These are phyloP conservation scores for Cryphonectria parasitica DNA, from an alignment of 2,329 filamentous ascomycete genomes.

Conservation along the genomic window DNA sequence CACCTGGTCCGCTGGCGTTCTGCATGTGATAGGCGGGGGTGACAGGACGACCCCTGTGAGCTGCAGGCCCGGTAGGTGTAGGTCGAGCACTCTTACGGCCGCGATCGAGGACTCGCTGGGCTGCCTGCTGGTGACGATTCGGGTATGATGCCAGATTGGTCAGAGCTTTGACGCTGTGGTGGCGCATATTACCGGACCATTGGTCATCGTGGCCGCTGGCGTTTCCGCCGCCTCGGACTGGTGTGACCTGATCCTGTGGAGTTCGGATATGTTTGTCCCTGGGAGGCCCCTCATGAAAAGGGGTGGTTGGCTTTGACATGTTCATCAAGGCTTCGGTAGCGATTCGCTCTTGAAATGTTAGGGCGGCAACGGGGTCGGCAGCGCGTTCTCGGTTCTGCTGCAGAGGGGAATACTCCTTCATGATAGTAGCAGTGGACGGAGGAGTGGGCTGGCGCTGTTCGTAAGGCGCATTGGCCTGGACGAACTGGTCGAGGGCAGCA, in stretches of 20 bases:
- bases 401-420: conserved; percentile 53
- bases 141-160: conserved; percentile 59
- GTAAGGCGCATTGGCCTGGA: conserved; percentile 41
- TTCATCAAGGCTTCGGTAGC: conserved; percentile 14
- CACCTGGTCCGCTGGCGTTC: conserved; percentile 9
- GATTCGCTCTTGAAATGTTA: not conserved
- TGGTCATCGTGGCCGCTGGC: conserved; percentile 36
- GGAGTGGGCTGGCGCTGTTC: conserved; percentile 36
- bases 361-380: conserved; percentile 44
- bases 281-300: not conserved
- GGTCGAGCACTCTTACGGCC: conserved; percentile 29
- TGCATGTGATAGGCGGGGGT: conserved; percentile 29
- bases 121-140: conserved; percentile 57
- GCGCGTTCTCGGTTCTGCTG: conserved; percentile 60
- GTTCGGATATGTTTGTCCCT: conserved; percentile 31
- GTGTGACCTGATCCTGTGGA: conserved; percentile 25
- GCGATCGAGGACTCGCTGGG: conserved; percentile 49
- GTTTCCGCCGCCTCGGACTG: not conserved
- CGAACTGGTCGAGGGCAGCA: conserved; percentile 42
- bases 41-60: conserved; percentile 28
- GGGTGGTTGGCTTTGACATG: conserved; percentile 2
- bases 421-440: conserved; percentile 32
- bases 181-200: conserved; percentile 39
- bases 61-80: conserved; percentile 29
- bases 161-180: conserved; percentile 51